phyloP scores from a whole-genome alignment of 495 filamentous ascomycete species.

The Aspergillus cavernicola region DNA sequence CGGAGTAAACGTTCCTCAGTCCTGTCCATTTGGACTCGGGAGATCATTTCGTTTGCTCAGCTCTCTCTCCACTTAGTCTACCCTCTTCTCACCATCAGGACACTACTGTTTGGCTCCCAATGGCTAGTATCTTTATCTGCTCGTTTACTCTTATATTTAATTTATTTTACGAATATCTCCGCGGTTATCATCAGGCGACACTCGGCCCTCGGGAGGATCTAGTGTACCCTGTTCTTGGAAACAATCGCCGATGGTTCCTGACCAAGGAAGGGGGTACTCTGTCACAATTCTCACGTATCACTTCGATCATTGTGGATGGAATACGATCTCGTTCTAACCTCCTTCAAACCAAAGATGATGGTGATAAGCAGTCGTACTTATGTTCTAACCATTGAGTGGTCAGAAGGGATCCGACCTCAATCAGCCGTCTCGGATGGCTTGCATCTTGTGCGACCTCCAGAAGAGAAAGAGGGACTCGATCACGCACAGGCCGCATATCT shows the following conservation, averaged over 20 bases:
- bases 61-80: neutral
- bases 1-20: constrained; percentile 5
- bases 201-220: neutral
- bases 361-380: neutral
- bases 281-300: neutral
- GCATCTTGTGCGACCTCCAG: constrained; percentile 15
- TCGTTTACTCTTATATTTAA: neutral
- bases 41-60: constrained; percentile 12
- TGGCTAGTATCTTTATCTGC: neutral
- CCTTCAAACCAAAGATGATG: neutral
- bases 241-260: constrained; percentile 12
- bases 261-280: neutral
- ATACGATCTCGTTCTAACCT: neutral
- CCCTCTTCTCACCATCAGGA: neutral
- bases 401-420: neutral
- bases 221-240: constrained; percentile 10
- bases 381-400: neutral
- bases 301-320: neutral
- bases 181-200: neutral
- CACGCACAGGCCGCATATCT: constrained; percentile 21
- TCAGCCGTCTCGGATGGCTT: constrained; percentile 17
- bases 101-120: neutral
- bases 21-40: constrained; percentile 1
- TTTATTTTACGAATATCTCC: constrained; percentile 2
- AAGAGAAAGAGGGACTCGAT: constrained; percentile 7